Percentiles rank a stretch among this genome's conserved stretches.
These are phyloP conservation scores for Termitomyces sp. DNA, from an alignment of 1,284 basidiomycete genomes.

Conservation along the genomic window DNA sequence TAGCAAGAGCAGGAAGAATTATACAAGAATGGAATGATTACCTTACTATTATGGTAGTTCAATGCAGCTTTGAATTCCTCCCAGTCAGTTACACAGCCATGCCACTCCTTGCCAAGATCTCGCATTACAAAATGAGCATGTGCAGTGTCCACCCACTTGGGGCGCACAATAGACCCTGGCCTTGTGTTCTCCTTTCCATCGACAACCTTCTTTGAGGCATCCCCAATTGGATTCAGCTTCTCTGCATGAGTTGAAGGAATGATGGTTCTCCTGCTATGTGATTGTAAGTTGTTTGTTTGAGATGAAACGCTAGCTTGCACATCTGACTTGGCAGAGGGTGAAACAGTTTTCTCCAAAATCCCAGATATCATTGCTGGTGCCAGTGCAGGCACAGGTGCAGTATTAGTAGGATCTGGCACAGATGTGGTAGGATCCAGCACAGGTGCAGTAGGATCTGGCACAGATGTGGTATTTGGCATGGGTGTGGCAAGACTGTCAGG, in stretches of 20 bases:
- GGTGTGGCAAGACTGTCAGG: no score
- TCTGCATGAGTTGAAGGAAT: background rate
- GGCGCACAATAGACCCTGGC: background rate
- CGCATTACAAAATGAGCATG: background rate
- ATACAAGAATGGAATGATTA: no score
- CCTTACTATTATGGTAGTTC: background rate
- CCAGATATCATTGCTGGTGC: no score
- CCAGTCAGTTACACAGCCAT: background rate
- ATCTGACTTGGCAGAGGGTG: background rate
- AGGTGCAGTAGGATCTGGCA: no score
- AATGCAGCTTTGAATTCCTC: background rate
- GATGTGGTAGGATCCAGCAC: no score
- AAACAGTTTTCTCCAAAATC: no score
- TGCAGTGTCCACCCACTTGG: conserved; percentile 1
- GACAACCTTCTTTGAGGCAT: background rate
- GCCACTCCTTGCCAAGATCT: background rate
- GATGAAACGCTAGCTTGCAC: background rate
- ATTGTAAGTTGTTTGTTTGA: background rate
- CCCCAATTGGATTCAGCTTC: background rate
- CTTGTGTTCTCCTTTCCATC: background rate
- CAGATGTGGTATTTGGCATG: no score
- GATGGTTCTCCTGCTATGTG: background rate
- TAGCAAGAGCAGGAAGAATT: no score
- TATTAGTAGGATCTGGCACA: no score
- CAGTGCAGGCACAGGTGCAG: no score